Evolutionary conservation across 257 asterid genomes (phyloP).

Genomic region (Forsythia suspensa): DNA sequence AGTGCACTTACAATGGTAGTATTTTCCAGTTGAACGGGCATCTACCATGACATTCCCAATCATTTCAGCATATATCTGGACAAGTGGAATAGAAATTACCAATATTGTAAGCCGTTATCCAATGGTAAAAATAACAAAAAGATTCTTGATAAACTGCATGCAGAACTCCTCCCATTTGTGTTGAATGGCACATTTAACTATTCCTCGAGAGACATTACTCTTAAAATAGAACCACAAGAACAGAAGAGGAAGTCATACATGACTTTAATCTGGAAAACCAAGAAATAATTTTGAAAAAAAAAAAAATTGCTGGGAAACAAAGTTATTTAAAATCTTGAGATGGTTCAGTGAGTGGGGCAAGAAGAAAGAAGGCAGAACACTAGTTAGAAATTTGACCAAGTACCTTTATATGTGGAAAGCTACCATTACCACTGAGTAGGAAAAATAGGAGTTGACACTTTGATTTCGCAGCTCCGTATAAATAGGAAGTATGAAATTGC

Average conservation of each 20-base stretch:
- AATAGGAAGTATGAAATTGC: background rate
- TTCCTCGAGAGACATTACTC: background rate
- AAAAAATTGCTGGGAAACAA: background rate
- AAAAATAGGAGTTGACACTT: background rate
- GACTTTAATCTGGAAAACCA: background rate
- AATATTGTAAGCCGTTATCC: background rate
- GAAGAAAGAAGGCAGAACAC: background rate
- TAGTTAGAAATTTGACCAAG: background rate
- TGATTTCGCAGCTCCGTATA: background rate
- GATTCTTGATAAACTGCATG: background rate
- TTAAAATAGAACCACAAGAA: background rate
- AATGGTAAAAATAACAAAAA: background rate
- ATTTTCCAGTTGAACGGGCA: conserved; percentile 86
- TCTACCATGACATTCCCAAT: conserved; percentile 81
- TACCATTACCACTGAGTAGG: background rate
- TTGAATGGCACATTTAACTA: background rate
- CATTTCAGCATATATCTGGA: conserved; percentile 79
- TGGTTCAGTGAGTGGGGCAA: background rate
- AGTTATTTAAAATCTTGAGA: background rate
- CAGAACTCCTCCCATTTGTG: background rate
- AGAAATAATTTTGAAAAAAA: background rate
- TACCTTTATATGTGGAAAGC: background rate
- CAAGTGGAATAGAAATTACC: conserved; percentile 2
- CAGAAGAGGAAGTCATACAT: background rate
- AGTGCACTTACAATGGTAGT: conserved; percentile 63